Percentiles rank a stretch among this genome's conserved stretches.
These are phyloP conservation scores for Athelia psychrophila DNA, from an alignment of 1,284 basidiomycete species.

Conservation along the genomic window DNA sequence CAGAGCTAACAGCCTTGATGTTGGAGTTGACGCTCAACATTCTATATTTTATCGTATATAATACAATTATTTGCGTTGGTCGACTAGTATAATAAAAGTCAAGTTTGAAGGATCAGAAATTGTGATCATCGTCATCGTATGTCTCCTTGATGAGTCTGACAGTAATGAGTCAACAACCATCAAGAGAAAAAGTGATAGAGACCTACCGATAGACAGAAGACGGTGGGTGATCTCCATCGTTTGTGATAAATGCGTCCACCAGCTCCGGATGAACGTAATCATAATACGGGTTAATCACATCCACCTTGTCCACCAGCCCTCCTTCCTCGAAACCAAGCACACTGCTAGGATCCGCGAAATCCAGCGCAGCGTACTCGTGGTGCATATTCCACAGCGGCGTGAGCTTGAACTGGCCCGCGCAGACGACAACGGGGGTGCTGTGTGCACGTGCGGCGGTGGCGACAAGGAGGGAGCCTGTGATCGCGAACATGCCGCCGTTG, in stretches of 20 bases:
- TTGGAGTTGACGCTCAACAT: background rate
- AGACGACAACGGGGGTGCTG: constrained; percentile 91
- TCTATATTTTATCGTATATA: background rate
- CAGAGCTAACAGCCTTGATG: constrained; percentile 2
- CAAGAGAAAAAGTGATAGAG: background rate
- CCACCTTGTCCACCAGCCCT: constrained; percentile 76
- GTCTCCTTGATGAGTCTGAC: constrained; percentile 82
- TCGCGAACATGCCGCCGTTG: constrained; percentile 92
- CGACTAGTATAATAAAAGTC: too few relatives aligned
- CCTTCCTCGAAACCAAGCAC: constrained; percentile 84
- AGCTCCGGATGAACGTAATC: constrained; percentile 94
- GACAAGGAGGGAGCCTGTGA: constrained; percentile 81
- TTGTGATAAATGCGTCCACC: constrained; percentile 94
- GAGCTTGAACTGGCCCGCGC: constrained; percentile 94
- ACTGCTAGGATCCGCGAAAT: constrained; percentile 83
- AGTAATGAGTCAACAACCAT: constrained; percentile 1
- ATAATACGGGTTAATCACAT: constrained; percentile 90
- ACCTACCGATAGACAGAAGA: constrained; percentile 83
- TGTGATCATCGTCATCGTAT: constrained; percentile 89
- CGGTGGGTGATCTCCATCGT: constrained; percentile 92
- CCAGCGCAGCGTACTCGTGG: constrained; percentile 83
- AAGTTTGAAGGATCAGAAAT: constrained; percentile 39
- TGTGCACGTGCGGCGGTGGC: constrained; percentile 91
- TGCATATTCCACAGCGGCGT: constrained; percentile 93
- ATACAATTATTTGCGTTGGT: background rate